Conservation (phyloP, 1,284 basidiomycete genomes). For the Ustilago trichophora region DNA sequence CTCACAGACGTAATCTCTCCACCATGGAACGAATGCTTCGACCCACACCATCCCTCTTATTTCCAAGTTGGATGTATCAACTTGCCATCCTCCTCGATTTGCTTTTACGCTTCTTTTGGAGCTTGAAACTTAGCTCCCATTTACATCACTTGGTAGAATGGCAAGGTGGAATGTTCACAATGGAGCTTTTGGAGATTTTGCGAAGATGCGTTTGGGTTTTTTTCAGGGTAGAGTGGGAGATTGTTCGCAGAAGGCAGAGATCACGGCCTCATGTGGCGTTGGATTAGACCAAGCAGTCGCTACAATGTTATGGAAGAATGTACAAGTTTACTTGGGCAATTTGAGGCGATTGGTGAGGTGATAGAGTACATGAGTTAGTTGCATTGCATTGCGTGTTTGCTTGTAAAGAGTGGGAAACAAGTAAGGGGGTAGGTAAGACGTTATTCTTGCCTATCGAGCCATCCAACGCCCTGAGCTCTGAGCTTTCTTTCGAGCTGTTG, state of each 20-base stretch:
- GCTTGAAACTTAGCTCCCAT: conserved; percentile 86
- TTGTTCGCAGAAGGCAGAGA: conserved; percentile 25
- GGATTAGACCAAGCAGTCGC: conserved; percentile 1
- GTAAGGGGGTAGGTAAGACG: not conserved
- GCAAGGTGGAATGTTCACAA: conserved; percentile 83
- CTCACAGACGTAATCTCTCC: too few relatives aligned
- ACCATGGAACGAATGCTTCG: conserved; percentile 30
- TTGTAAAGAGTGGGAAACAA: too few relatives aligned
- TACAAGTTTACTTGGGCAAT: too few relatives aligned
- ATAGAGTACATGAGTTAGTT: too few relatives aligned
- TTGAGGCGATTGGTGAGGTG: too few relatives aligned
- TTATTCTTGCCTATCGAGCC: conserved; percentile 50
- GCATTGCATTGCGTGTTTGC: too few relatives aligned
- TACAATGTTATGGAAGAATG: too few relatives aligned
- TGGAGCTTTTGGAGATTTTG: conserved; percentile 88
- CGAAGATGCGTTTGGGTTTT: conserved; percentile 97
- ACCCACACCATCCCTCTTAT: conserved; percentile 18
- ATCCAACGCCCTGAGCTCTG: conserved; percentile 51
- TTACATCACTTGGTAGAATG: conserved; percentile 84
- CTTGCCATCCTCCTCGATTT: conserved; percentile 84
- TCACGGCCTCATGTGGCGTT: conserved; percentile 18
- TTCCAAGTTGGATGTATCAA: conserved; percentile 76
- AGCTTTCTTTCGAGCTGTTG: conserved; percentile 63
- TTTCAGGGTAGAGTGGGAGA: conserved; percentile 78
- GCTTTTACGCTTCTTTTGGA: conserved; percentile 92